Base-by-base conservation (phyloP, 164 flowering plant genomes). In the Annona cherimola region DNA sequence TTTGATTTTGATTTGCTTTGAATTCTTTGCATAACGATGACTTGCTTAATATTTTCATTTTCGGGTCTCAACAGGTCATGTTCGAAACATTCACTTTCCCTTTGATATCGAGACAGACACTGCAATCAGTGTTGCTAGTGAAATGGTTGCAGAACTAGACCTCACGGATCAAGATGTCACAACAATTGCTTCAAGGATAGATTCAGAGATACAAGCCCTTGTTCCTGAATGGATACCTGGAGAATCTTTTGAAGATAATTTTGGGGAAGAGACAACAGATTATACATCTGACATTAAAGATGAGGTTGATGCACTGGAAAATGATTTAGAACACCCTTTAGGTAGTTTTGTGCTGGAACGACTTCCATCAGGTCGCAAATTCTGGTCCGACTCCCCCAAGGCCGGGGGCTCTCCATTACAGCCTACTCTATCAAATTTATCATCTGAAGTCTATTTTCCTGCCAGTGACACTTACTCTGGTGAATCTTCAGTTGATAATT, bases 111-210 rank as follows among this genome's bases (percentile, higher is more conserved):
- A 84, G 73, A 83, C 79, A 45, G 98, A 93, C 71, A 93, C 97
- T 20, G 80, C 98, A 67, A 73, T 82, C 69, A 79, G 91, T 73
- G 98, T 96, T 79, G 99, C 99, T 42, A 83, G 90, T 73, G 99
- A 96, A 88, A 96, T 96, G 99, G 99, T 96, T 65, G 88, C 89
- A 60, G 96, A 93, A 75, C 78, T 96, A 77, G 92, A 93, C 77
- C 83, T 96, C 12, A 88, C 97, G 7, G 93, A 93, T 78, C 98
- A 96, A 77, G 98, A 92, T 77, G 90, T 89, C 73, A 81, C 97
- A 66, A 80, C 86, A 42, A 90, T 93, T 80, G 90, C 97, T 74
- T 89, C 73, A n/a, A 96, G 89, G 92, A 96, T 96, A 64, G 94
- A 93, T 61, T 63, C 84, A 1, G 97, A 92, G 84, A 86, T 96